phyloP scores from a whole-genome alignment of 345 rosid genomes.

The Anastatica hierochuntica region DNA sequence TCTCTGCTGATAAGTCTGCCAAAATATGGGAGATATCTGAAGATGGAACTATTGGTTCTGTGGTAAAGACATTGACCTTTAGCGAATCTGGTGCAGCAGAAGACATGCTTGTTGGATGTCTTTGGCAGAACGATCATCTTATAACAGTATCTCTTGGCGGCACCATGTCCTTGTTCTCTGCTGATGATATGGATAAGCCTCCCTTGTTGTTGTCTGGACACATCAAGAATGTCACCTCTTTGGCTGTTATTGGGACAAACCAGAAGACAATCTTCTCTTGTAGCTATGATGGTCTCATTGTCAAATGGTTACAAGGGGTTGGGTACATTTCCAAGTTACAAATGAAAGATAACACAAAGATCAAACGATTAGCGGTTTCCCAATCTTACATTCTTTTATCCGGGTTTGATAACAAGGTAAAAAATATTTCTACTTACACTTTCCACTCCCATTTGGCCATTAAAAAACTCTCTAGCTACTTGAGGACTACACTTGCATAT shows the following conservation, averaged over 20 bases:
- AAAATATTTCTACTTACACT: no score
- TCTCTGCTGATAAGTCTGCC: slow-evolving; percentile 76
- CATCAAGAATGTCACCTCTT: slow-evolving; percentile 48
- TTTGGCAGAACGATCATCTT: slow-evolving; percentile 65
- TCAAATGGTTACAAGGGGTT: slow-evolving; percentile 59
- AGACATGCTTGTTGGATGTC: slow-evolving; percentile 77
- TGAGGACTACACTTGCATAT: no score
- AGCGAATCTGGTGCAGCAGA: slow-evolving; percentile 48
- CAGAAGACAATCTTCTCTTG: slow-evolving; percentile 48
- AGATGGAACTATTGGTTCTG: slow-evolving; percentile 43
- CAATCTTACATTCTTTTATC: slow-evolving; percentile 41
- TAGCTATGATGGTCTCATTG: slow-evolving; percentile 62
- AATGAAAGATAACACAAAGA: slow-evolving; percentile 42
- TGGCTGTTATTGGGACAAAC: slow-evolving; percentile 36
- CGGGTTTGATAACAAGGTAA: slow-evolving; percentile 43
- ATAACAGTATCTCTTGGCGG: slow-evolving; percentile 66
- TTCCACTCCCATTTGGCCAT: no score
- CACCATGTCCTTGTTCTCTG: slow-evolving; percentile 40
- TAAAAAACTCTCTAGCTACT: no score
- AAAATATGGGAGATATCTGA: slow-evolving; percentile 61
- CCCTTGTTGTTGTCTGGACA: slow-evolving; percentile 55
- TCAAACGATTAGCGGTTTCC: slow-evolving; percentile 51
- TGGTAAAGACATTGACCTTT: slow-evolving; percentile 41
- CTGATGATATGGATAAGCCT: slow-evolving; percentile 51
- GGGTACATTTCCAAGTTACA: slow-evolving; percentile 48